Percentiles rank a stretch among this genome's conserved stretches.
Evolutionary conservation across 2,329 filamentous ascomycete genomes (phyloP).

Genomic region (Ramularia collo-cygni): DNA sequence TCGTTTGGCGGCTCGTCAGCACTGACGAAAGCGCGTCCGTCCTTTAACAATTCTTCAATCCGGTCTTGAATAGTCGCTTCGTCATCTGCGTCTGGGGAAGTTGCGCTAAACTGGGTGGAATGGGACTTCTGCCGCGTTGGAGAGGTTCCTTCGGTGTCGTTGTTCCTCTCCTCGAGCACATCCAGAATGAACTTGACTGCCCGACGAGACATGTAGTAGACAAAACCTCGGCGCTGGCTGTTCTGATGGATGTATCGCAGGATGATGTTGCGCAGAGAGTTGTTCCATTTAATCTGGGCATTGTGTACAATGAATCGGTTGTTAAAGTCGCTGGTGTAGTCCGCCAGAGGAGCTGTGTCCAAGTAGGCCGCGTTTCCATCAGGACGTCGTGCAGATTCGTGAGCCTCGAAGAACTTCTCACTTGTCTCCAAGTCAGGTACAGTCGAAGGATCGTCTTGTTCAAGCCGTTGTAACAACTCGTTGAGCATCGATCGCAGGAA

Average conservation of each 20-base stretch:
- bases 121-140: constrained; percentile 22
- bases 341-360: constrained; percentile 63
- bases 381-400: constrained; percentile 39
- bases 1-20: constrained; percentile 53
- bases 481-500: constrained; percentile 54
- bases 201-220: constrained; percentile 93
- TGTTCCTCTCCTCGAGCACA: constrained; percentile 89
- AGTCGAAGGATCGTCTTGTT: constrained; percentile 50
- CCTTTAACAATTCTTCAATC: constrained; percentile 76
- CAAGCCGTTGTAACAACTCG: constrained; percentile 50
- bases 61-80: constrained; percentile 69
- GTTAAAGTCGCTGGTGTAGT: constrained; percentile 91
- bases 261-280: constrained; percentile 89
- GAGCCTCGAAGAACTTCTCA: constrained; percentile 41
- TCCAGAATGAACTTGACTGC: constrained; percentile 98
- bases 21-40: constrained; percentile 75
- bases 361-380: constrained; percentile 52
- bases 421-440: constrained; percentile 38
- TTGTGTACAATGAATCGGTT: constrained; percentile 99
- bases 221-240: constrained; percentile 87
- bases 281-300: constrained; percentile 97
- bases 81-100: constrained; percentile 48
- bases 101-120: constrained; percentile 21
- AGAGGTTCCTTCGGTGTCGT: constrained; percentile 47
- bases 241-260: constrained; percentile 96